A percentile compares a stretch with the other conserved stretches of the same genome.
Evolutionary conservation across 2,329 filamentous ascomycete genomes (phyloP).

Genomic region (Venturia pyrina): DNA sequence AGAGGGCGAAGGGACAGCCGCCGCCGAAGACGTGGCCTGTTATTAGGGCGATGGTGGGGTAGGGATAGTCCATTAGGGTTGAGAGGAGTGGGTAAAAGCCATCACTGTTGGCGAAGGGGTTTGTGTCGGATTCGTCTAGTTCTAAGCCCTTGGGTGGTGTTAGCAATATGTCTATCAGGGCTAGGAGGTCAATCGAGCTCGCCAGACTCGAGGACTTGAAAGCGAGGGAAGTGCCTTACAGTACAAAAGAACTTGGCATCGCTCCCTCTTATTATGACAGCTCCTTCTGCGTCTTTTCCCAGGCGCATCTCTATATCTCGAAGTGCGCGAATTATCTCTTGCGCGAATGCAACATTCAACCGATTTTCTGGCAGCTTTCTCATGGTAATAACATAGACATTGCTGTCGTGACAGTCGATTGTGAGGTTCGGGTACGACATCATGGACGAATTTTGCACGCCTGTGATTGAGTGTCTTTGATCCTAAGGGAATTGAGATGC

Average conservation of each 20-base stretch:
- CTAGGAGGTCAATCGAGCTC: background rate
- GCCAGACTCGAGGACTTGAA: background rate
- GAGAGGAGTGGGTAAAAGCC: slow-evolving; percentile 45
- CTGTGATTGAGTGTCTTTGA: background rate
- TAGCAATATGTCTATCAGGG: background rate
- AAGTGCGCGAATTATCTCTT: slow-evolving; percentile 43
- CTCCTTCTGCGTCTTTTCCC: slow-evolving; percentile 38
- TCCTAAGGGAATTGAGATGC: background rate
- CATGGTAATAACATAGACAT: slow-evolving; percentile 44
- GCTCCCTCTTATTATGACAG: slow-evolving; percentile 42
- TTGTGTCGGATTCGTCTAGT: slow-evolving; percentile 36
- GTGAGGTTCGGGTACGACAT: slow-evolving; percentile 31
- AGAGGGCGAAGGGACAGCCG: slow-evolving; percentile 36
- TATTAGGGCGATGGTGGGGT: slow-evolving; percentile 38
- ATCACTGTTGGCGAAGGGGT: slow-evolving; percentile 46
- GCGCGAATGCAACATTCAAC: slow-evolving; percentile 39
- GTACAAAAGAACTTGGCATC: slow-evolving; percentile 45
- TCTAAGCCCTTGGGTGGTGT: slow-evolving; percentile 27
- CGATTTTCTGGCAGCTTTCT: slow-evolving; percentile 46
- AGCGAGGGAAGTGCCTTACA: slow-evolving; percentile 15
- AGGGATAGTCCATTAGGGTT: slow-evolving; percentile 39
- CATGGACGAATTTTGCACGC: background rate
- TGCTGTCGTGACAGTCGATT: slow-evolving; percentile 33
- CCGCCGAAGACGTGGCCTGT: slow-evolving; percentile 42
- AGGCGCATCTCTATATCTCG: slow-evolving; percentile 37